Evolutionary conservation across 345 rosid species (phyloP).

Genomic region (Passiflora organensis): DNA sequence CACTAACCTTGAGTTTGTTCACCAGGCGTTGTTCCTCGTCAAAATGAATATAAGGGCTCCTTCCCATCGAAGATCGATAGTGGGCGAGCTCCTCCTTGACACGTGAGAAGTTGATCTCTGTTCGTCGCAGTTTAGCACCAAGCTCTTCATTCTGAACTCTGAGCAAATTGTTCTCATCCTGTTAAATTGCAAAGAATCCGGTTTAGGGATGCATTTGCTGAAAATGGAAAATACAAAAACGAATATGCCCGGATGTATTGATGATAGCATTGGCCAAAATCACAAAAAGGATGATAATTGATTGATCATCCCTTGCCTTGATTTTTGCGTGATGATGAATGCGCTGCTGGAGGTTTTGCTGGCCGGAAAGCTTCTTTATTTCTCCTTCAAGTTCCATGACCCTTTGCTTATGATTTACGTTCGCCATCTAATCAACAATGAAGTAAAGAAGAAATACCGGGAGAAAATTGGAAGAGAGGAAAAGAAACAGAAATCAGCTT

Average conservation of each 20-base stretch:
- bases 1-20: slow-evolving; percentile 52
- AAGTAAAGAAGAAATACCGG: background rate
- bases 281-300: background rate
- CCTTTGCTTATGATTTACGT: slow-evolving; percentile 51
- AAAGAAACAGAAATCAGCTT: background rate
- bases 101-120: slow-evolving; percentile 53
- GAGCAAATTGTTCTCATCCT: slow-evolving; percentile 87
- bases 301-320: slow-evolving; percentile 54
- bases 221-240: background rate
- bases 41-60: slow-evolving; percentile 37
- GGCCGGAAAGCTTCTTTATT: slow-evolving; percentile 67
- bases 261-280: background rate
- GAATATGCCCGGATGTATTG: background rate
- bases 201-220: background rate
- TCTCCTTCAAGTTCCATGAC: slow-evolving; percentile 75
- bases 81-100: slow-evolving; percentile 77
- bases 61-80: slow-evolving; percentile 61
- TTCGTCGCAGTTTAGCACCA: slow-evolving; percentile 44
- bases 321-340: slow-evolving; percentile 86
- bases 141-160: slow-evolving; percentile 78
- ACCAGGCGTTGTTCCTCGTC: slow-evolving; percentile 51
- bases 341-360: slow-evolving; percentile 85
- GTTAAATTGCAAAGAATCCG: slow-evolving; percentile 20
- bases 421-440: slow-evolving; percentile 52
- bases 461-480: background rate